These are phyloP conservation scores for Osmanthus fragrans DNA, from an alignment of 257 asterid species.

Conservation along the genomic window DNA sequence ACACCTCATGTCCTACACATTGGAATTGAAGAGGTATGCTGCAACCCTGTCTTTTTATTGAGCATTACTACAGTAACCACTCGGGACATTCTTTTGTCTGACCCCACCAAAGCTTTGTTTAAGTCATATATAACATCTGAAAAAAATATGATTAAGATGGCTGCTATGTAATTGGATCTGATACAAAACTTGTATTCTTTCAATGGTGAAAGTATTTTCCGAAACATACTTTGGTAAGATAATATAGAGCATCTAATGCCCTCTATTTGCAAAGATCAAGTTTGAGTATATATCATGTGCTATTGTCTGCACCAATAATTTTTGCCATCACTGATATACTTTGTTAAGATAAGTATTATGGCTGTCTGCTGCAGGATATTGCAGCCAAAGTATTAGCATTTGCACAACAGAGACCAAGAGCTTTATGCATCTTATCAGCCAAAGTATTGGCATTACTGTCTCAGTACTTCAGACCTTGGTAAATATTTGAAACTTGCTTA, in stretches of 20 bases:
- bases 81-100: background rate
- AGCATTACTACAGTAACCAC: background rate
- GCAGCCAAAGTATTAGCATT: constrained; percentile 84
- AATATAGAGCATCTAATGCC: background rate
- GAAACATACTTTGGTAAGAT: background rate
- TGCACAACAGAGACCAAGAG: constrained; percentile 94
- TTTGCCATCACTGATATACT: background rate
- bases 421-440: constrained; percentile 86
- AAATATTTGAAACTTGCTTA: too few relatives aligned
- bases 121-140: background rate
- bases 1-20: constrained; percentile 43
- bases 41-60: background rate
- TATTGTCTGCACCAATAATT: background rate
- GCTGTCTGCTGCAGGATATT: constrained; percentile 58
- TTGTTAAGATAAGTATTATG: constrained; percentile 12
- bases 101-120: background rate
- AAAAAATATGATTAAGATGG: background rate
- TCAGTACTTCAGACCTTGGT: too few relatives aligned
- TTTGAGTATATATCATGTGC: background rate
- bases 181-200: background rate
- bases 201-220: background rate
- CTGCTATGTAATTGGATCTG: background rate
- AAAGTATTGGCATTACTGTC: constrained; percentile 43
- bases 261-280: background rate
- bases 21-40: constrained; percentile 41